phyloP scores from a whole-genome alignment of 2,329 filamentous ascomycete genomes.

The Fusarium armeniacum region DNA sequence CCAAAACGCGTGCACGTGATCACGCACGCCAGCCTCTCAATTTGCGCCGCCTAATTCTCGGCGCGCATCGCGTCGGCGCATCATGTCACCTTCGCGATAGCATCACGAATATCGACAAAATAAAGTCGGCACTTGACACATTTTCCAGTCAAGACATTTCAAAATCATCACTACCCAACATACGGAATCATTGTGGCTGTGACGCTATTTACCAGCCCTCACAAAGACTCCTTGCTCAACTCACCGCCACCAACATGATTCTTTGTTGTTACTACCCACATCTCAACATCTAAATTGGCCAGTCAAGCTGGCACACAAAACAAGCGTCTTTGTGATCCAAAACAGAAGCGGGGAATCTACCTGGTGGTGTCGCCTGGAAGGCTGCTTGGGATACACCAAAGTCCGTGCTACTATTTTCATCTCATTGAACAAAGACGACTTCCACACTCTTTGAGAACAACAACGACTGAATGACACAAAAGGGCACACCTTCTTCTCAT shows the following conservation, averaged over 20 bases:
- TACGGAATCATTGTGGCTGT: neutral
- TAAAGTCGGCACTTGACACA: slow-evolving; percentile 16
- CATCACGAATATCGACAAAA: slow-evolving; percentile 44
- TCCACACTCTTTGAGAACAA: slow-evolving; percentile 14
- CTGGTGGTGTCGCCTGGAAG: slow-evolving; percentile 13
- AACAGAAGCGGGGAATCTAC: slow-evolving; percentile 14
- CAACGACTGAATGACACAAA: slow-evolving; percentile 43
- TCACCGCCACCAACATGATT: slow-evolving; percentile 48
- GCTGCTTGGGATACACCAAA: slow-evolving; percentile 17
- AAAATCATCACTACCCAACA: neutral
- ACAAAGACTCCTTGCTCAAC: slow-evolving; percentile 15
- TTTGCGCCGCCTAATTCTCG: slow-evolving; percentile 56
- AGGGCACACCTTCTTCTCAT: slow-evolving; percentile 20
- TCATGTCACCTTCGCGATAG: slow-evolving; percentile 49
- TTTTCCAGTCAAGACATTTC: neutral
- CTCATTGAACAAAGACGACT: slow-evolving; percentile 34
- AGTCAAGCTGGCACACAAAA: slow-evolving; percentile 32
- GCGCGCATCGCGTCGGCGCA: slow-evolving; percentile 52
- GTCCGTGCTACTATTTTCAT: slow-evolving; percentile 42
- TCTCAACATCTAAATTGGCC: slow-evolving; percentile 37
- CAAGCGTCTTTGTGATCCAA: slow-evolving; percentile 25
- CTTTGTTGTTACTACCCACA: slow-evolving; percentile 46
- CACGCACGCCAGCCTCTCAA: slow-evolving; percentile 43
- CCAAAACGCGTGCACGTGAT: slow-evolving; percentile 48
- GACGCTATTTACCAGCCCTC: neutral